phyloP scores from a whole-genome alignment of 2,329 filamentous ascomycete genomes.

The Colletotrichum acutatum region DNA sequence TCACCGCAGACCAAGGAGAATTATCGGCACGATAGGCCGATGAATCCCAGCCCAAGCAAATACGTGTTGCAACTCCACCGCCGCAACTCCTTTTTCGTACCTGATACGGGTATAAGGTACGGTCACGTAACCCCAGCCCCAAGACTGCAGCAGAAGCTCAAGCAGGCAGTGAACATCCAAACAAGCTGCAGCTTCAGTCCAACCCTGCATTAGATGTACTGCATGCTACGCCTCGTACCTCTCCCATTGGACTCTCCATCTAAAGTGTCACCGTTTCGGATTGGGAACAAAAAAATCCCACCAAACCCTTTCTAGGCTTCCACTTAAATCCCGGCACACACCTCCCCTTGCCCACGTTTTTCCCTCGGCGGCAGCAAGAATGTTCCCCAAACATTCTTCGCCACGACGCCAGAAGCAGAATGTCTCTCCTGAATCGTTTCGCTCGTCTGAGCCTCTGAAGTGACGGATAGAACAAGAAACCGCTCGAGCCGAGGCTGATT shows the following conservation, averaged over 20 bases:
- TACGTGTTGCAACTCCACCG: not conserved
- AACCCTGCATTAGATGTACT: not conserved
- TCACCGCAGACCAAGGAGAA: not conserved
- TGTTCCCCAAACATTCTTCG: conserved; percentile 7
- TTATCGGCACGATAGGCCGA: not conserved
- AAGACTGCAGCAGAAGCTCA: not conserved
- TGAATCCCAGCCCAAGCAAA: not conserved
- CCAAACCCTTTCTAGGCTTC: not conserved
- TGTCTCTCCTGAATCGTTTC: conserved; percentile 3
- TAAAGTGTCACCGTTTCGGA: conserved; percentile 48
- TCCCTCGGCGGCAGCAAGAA: not conserved
- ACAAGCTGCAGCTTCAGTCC: not conserved
- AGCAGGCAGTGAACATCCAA: not conserved
- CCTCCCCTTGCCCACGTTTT: not conserved
- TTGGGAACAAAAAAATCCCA: conserved; percentile 1
- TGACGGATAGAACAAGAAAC: too few relatives aligned
- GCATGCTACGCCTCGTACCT: not conserved
- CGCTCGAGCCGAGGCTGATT: not conserved
- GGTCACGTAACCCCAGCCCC: not conserved
- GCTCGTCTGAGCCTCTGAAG: too few relatives aligned
- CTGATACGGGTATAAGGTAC: not conserved
- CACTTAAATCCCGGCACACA: not conserved
- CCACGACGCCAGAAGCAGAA: not conserved
- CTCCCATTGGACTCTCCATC: conserved; percentile 48
- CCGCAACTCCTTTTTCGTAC: not conserved